Conservation (phyloP, 371 early-diverging fungal species). For the Mortierella sp. region DNA sequence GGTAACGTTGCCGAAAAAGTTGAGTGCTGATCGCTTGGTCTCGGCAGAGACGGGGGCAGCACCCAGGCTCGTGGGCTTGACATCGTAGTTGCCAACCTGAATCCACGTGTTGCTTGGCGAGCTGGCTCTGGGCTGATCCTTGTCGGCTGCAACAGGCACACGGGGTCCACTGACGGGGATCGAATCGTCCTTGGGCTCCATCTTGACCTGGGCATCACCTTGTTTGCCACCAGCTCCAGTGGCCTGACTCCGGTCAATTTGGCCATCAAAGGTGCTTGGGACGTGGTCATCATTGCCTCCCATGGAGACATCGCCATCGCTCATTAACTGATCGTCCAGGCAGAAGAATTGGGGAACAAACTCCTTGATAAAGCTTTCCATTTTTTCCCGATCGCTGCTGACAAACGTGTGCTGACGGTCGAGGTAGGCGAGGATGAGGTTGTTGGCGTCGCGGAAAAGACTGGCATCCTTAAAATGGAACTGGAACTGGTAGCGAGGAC, state of each 20-base stretch:
- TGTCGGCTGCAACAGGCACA: slow-evolving; percentile 44
- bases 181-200: slow-evolving; percentile 61
- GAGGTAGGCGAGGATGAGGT: slow-evolving; percentile 68
- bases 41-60: slow-evolving; percentile 28
- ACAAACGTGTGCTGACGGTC: slow-evolving; percentile 69
- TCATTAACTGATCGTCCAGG: slow-evolving; percentile 59
- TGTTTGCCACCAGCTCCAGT: slow-evolving; percentile 50
- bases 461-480: slow-evolving; percentile 71
- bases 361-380: slow-evolving; percentile 80
- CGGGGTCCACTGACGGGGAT: slow-evolving; percentile 49
- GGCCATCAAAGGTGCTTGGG: slow-evolving; percentile 38
- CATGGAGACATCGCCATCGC: slow-evolving; percentile 61
- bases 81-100: slow-evolving; percentile 53
- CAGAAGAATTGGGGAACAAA: slow-evolving; percentile 85
- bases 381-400: slow-evolving; percentile 75
- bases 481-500: slow-evolving; percentile 71
- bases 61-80: slow-evolving; percentile 54
- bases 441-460: slow-evolving; percentile 76
- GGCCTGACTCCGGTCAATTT: slow-evolving; percentile 42
- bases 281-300: slow-evolving; percentile 47
- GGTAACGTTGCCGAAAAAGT: slow-evolving; percentile 77
- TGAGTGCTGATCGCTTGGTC: slow-evolving; percentile 61
- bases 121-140: slow-evolving; percentile 36
- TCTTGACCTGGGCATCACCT: slow-evolving; percentile 67
- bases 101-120: slow-evolving; percentile 56